Evolutionary conservation across 2,329 filamentous ascomycete genomes (phyloP).

Genomic region (Sporothrix brunneoviolacea): DNA sequence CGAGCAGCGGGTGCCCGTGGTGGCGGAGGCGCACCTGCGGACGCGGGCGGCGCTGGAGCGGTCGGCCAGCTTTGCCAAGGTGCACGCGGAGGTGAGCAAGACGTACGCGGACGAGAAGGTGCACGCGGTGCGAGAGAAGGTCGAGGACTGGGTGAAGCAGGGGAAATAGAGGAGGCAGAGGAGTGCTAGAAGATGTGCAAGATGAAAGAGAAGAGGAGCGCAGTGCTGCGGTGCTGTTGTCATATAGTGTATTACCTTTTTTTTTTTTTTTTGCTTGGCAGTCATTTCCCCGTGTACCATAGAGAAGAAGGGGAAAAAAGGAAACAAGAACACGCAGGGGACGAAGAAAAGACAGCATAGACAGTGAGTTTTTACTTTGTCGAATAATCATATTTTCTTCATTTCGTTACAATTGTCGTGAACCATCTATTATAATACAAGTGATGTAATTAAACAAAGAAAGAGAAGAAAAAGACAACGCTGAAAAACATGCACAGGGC

Average conservation of each 20-base stretch:
- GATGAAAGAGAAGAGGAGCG: not conserved
- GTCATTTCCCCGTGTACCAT: slow-evolving; percentile 11
- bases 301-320: slow-evolving; percentile 16
- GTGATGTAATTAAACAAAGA: no score
- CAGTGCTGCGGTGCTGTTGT: not conserved
- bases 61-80: slow-evolving; percentile 65
- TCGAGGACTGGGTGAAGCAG: slow-evolving; percentile 89
- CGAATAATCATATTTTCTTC: slow-evolving; percentile 6
- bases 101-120: slow-evolving; percentile 77
- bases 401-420: not conserved
- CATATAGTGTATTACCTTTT: slow-evolving; percentile 9
- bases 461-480: not conserved
- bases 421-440: not conserved
- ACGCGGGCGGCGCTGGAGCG: slow-evolving; percentile 62
- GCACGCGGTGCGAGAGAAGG: slow-evolving; percentile 61
- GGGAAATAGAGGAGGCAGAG: slow-evolving; percentile 55
- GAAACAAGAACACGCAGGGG: no score
- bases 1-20: slow-evolving; percentile 77
- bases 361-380: slow-evolving; percentile 1
- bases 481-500: not conserved
- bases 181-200: not conserved
- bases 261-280: slow-evolving; percentile 2
- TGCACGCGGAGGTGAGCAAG: slow-evolving; percentile 64
- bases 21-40: slow-evolving; percentile 74
- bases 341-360: slow-evolving; percentile 5